A percentile compares a stretch with the other conserved stretches of the same genome.
Evolutionary conservation across 73 alveolate genomes (phyloP).

Genomic region (Stentor coeruleus): DNA sequence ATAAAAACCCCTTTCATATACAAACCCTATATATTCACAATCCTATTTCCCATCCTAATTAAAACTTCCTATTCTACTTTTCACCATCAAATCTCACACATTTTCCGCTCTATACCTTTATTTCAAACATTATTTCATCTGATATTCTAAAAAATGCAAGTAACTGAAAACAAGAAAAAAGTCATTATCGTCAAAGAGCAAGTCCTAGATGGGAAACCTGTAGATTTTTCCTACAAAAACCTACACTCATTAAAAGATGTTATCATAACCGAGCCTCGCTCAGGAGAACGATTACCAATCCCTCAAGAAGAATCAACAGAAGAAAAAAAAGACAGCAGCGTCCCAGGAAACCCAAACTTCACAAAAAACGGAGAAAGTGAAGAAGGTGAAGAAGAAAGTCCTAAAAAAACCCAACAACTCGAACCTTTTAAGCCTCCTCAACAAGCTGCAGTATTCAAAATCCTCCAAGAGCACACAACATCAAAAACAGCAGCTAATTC

Average conservation of each 20-base stretch:
- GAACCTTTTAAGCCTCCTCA: constrained; percentile 26
- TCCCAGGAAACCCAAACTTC: neutral
- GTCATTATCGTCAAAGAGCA: neutral
- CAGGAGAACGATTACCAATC: constrained; percentile 23
- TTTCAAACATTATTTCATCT: too few species aligned
- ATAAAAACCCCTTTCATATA: too few species aligned
- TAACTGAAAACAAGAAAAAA: constrained; percentile 6
- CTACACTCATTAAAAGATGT: neutral
- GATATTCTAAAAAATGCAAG: too few species aligned
- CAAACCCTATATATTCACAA: too few species aligned
- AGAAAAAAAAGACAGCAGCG: neutral
- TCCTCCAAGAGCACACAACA: neutral
- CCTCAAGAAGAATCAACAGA: constrained; percentile 1
- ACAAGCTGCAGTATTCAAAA: neutral
- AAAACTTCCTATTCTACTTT: too few species aligned
- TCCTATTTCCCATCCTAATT: too few species aligned
- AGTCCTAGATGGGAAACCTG: constrained; percentile 19
- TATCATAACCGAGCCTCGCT: neutral
- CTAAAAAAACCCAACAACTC: neutral
- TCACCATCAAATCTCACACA: too few species aligned
- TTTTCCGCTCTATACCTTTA: too few species aligned
- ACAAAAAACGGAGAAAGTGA: neutral
- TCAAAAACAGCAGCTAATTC: constrained; percentile 15
- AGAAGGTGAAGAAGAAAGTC: constrained; percentile 8
- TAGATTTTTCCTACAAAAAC: constrained; percentile 14